A percentile compares a stretch with the other conserved stretches of the same genome.
These are phyloP conservation scores for Citeromyces matritensis DNA, from an alignment of 805 yeast genomes.

Conservation along the genomic window DNA sequence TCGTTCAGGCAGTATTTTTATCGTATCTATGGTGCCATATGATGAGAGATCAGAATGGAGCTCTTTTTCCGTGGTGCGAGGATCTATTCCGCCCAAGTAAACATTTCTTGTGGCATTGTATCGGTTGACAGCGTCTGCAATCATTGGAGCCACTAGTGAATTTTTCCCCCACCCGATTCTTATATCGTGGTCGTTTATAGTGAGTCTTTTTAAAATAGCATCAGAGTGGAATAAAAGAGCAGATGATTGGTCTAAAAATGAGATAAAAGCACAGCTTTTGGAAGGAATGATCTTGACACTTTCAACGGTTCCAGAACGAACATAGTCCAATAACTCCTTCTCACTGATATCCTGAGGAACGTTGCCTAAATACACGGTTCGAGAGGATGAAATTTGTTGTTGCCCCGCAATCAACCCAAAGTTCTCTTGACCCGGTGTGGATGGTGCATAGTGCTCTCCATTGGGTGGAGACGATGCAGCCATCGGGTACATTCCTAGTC, in stretches of 20 bases:
- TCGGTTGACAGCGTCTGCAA: constrained; percentile 59
- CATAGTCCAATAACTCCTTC: constrained; percentile 76
- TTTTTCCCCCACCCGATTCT: constrained; percentile 92
- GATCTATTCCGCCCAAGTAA: constrained; percentile 65
- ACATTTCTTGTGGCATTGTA: constrained; percentile 93
- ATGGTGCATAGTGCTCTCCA: no score
- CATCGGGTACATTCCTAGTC: no score
- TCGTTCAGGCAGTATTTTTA: constrained; percentile 65
- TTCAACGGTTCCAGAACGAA: constrained; percentile 82
- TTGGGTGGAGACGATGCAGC: no score
- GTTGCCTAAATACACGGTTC: constrained; percentile 86
- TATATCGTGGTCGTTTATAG: constrained; percentile 68
- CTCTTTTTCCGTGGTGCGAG: constrained; percentile 48
- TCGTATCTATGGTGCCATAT: constrained; percentile 76
- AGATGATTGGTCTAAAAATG: constrained; percentile 78
- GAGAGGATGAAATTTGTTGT: no score
- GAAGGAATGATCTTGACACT: constrained; percentile 64
- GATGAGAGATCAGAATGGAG: constrained; percentile 48
- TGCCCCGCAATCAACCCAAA: no score
- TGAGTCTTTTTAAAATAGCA: constrained; percentile 71
- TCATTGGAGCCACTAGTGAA: constrained; percentile 57
- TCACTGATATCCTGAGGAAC: constrained; percentile 72
- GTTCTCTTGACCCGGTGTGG: no score
- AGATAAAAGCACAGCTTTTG: constrained; percentile 79
- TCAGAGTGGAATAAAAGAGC: constrained; percentile 90